phyloP scores from a whole-genome alignment of 176 grass and related monocot genomes.

The Aegilops tauschii region DNA sequence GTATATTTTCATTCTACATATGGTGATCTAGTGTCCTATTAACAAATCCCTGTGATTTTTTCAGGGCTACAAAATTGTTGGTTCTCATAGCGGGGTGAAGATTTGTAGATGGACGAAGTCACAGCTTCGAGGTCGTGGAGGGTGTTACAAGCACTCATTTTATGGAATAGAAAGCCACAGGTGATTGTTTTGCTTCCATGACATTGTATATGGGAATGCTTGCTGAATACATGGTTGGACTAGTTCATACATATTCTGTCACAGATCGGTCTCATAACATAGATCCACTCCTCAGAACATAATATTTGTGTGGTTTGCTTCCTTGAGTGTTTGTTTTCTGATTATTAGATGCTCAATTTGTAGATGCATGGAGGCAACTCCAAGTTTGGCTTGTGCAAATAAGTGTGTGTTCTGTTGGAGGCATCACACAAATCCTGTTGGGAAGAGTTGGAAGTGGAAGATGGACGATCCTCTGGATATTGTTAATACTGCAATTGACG shows the following conservation, averaged over 20 bases:
- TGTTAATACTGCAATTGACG: constrained; percentile 74
- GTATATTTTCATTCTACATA: background rate
- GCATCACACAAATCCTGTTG: constrained; percentile 98
- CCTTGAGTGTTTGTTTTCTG: background rate
- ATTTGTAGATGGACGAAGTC: constrained; percentile 99
- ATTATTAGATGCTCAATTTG: constrained; percentile 34
- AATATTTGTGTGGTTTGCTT: background rate
- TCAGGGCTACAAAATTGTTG: constrained; percentile 96
- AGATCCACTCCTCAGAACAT: background rate
- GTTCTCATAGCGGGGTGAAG: constrained; percentile 98
- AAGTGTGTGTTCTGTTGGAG: constrained; percentile 99
- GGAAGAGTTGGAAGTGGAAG: constrained; percentile 96
- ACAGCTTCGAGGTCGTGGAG: constrained; percentile 88
- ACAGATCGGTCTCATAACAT: background rate
- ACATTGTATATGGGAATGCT: background rate
- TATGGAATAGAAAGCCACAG: constrained; percentile 99
- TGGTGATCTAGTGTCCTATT: background rate
- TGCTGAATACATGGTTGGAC: background rate
- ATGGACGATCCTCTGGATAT: constrained; percentile 94
- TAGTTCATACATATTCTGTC: background rate
- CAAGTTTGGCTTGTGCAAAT: constrained; percentile 99
- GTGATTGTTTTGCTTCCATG: constrained; percentile 32
- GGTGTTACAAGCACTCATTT: constrained; percentile 99
- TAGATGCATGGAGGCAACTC: constrained; percentile 98
- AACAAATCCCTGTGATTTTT: constrained; percentile 21